Evolutionary conservation across 2,329 filamentous ascomycete species (phyloP).

Genomic region (Aspergillus pseudotamarii): DNA sequence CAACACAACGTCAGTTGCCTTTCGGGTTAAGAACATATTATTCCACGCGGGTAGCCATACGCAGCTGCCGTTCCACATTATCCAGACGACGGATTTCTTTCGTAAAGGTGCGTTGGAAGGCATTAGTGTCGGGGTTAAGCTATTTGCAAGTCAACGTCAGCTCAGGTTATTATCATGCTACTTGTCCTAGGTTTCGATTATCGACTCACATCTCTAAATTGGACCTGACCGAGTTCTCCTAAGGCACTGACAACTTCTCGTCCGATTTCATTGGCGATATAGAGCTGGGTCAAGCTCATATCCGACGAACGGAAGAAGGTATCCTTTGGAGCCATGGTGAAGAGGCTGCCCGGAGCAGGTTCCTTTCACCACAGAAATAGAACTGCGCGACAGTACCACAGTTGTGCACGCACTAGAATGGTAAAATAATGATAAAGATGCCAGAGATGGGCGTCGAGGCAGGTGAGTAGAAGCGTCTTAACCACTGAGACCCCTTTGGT

Average conservation of each 20-base stretch:
- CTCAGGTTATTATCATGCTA: not conserved
- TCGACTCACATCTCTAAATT: conserved; percentile 87
- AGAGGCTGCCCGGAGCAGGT: conserved; percentile 25
- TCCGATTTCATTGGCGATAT: conserved; percentile 98
- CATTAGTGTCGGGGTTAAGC: conserved; percentile 90
- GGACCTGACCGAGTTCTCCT: conserved; percentile 92
- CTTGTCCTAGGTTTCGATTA: not conserved
- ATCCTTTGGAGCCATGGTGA: conserved; percentile 70
- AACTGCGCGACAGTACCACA: conserved; percentile 9
- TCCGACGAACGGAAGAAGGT: conserved; percentile 99
- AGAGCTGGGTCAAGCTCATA: conserved; percentile 99
- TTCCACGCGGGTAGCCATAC: conserved; percentile 56
- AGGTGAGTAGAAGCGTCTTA: conserved; percentile 1
- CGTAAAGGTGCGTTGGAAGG: conserved; percentile 96
- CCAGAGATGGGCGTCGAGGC: conserved; percentile 3
- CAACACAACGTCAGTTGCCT: conserved; percentile 1
- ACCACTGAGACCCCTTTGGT: conserved; percentile 1
- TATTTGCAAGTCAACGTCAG: conserved; percentile 44
- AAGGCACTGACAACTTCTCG: conserved; percentile 95
- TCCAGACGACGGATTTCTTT: conserved; percentile 96
- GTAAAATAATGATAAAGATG: not conserved
- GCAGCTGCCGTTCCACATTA: conserved; percentile 96
- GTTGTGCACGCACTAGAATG: not conserved
- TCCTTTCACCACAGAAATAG: conserved; percentile 24
- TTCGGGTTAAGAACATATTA: not conserved